Conservation (phyloP, 2,329 filamentous ascomycete genomes). For the Alternaria conjuncta region DNA sequence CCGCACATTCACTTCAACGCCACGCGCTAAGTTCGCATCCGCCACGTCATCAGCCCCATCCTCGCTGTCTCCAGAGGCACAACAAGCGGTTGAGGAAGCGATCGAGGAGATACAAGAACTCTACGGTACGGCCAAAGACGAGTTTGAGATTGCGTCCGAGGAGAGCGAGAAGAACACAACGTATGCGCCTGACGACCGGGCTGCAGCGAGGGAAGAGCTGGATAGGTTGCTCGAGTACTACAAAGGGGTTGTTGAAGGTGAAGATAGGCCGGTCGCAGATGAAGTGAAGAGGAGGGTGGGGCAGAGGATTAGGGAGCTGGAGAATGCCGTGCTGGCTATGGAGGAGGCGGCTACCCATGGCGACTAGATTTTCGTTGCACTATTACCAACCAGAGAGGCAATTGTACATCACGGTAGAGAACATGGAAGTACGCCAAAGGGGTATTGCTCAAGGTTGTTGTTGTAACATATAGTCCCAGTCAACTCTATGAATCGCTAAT, state of each 20-base stretch:
- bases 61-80: conserved; percentile 26
- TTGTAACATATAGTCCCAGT: neutral
- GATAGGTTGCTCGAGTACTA: conserved; percentile 58
- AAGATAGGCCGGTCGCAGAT: conserved; percentile 52
- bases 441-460: neutral
- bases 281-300: conserved; percentile 61
- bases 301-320: conserved; percentile 60
- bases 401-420: neutral
- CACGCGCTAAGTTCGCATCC: conserved; percentile 10
- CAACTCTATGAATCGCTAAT: neutral
- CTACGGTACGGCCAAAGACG: conserved; percentile 48
- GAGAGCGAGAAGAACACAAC: conserved; percentile 61
- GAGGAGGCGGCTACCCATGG: conserved; percentile 59
- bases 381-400: neutral
- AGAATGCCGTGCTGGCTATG: conserved; percentile 58
- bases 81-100: conserved; percentile 33
- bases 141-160: conserved; percentile 60
- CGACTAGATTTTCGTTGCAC: conserved; percentile 43
- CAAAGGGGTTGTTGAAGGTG: conserved; percentile 49
- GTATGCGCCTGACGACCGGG: conserved; percentile 62
- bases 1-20: conserved; percentile 37
- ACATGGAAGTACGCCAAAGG: neutral
- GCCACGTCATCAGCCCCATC: conserved; percentile 5
- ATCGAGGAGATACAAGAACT: conserved; percentile 48
- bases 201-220: conserved; percentile 60